Conservation (phyloP, 805 yeast genomes). For the Metschnikowia corniflorae region DNA sequence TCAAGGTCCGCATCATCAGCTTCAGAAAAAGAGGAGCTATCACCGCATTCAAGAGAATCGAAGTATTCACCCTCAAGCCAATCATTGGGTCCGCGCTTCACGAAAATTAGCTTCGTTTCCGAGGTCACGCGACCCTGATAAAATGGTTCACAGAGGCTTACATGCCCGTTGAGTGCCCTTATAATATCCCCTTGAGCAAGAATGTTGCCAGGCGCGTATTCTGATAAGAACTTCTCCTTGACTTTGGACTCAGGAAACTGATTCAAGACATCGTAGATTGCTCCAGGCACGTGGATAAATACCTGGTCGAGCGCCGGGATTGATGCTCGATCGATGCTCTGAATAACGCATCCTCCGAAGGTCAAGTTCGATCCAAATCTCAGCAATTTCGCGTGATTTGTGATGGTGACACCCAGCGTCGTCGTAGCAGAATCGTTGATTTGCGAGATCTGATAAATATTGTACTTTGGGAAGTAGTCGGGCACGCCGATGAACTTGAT, state of each 20-base stretch:
- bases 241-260: slow-evolving; percentile 30
- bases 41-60: neutral
- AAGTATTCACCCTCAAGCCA: neutral
- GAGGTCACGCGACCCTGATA: slow-evolving; percentile 57
- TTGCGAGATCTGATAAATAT: slow-evolving; percentile 34
- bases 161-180: slow-evolving; percentile 44
- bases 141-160: slow-evolving; percentile 67
- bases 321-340: slow-evolving; percentile 26
- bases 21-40: neutral
- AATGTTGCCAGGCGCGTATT: slow-evolving; percentile 25
- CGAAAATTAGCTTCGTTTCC: slow-evolving; percentile 52
- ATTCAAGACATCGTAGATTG: slow-evolving; percentile 35
- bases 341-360: slow-evolving; percentile 36
- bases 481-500: slow-evolving; percentile 40
- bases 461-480: slow-evolving; percentile 32
- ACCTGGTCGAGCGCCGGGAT: slow-evolving; percentile 43
- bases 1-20: slow-evolving; percentile 19
- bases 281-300: slow-evolving; percentile 46
- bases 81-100: slow-evolving; percentile 24
- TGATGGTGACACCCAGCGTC: slow-evolving; percentile 32
- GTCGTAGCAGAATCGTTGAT: slow-evolving; percentile 25
- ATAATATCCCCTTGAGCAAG: slow-evolving; percentile 42
- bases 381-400: slow-evolving; percentile 35
- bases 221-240: slow-evolving; percentile 29
- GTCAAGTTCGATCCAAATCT: slow-evolving; percentile 40